These are phyloP conservation scores for Acanthamoeba castellanii DNA, from an alignment of 208 protist genomes.

Conservation along the genomic window DNA sequence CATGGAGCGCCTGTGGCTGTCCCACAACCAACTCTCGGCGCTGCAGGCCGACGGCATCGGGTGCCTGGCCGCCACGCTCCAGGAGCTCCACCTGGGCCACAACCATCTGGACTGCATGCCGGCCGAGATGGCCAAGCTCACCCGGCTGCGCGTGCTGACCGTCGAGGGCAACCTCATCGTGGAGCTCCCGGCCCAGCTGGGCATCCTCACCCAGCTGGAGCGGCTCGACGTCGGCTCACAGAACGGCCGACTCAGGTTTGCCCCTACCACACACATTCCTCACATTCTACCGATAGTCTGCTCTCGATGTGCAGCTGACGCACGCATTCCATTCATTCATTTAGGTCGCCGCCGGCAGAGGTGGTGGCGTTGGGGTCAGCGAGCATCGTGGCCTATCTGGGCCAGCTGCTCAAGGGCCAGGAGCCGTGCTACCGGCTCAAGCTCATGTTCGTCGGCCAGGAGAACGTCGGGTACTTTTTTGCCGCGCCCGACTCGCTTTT, in stretches of 20 bases:
- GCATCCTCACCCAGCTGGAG: background rate
- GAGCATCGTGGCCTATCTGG: constrained; percentile 19
- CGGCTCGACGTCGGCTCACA: background rate
- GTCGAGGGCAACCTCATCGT: constrained; percentile 2
- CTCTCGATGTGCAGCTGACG: too few species aligned
- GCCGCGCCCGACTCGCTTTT: too few species aligned
- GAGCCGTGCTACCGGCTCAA: constrained; percentile 44
- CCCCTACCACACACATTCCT: background rate
- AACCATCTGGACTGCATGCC: background rate
- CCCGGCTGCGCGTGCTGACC: background rate
- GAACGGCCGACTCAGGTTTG: constrained; percentile 4
- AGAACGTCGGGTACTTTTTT: constrained; percentile 24
- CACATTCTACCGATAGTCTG: too few species aligned
- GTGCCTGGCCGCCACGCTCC: background rate
- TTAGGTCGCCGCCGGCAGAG: constrained; percentile 10
- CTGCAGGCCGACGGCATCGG: background rate
- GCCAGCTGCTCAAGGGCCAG: constrained; percentile 27
- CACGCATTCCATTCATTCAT: too few species aligned
- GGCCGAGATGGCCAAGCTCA: constrained; percentile 36
- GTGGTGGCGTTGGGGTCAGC: constrained; percentile 11
- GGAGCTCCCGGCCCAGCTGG: constrained; percentile 20
- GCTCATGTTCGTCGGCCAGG: constrained; percentile 64
- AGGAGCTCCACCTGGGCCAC: constrained; percentile 30
- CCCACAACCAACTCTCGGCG: background rate
- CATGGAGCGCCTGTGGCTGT: background rate